Base-by-base conservation (phyloP, 2,329 filamentous ascomycete genomes). In the Fusarium sp. region DNA sequence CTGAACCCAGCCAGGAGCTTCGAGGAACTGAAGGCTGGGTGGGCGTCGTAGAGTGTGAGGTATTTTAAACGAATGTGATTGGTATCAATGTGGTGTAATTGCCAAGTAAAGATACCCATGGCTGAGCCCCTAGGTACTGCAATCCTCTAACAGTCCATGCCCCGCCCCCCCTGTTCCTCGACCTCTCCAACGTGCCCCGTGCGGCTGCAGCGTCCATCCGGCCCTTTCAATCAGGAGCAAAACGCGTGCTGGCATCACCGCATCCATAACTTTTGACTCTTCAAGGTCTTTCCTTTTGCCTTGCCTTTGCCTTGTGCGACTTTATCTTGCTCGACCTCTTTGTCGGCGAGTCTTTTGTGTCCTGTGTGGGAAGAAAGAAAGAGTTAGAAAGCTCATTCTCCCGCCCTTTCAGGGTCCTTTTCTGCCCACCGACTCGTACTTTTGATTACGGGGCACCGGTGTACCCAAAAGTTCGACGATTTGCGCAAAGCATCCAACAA, bases 201-300 rank as follows among this genome's bases (percentile, higher is more conserved):
- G 70, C 69, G 54, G 68, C 68, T 74, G 63, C 64, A 74, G 72
- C 63, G 66, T 67, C 63, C 67, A 63, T 72, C 63, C 64, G 62
- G 70, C 69, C 68, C 59, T 70, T 72, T 75, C 66, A 72, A 74
- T 75, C 73, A 75, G 71, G 69, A 75, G 72, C 69, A 74, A 75
- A 76, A 75, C 72, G 74, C 72, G 74, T 76, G 74, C 74, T 76
- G 73, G 74, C 74, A 72, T 75, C 74, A 75, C 74, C 56, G 71
- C 70, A 72, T 71, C 63, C 57, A 54, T 71, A 70, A 70, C 56
- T 69, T 69, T 71, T 71, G 52, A 69, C 68, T 62, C 42, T 55
- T 50, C 53, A 68, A 73, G 71, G 59, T 59, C 56, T 67, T 54
- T 70, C 66, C 42, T 63, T 71, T 68, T 63, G 58, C 57, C 60